A percentile compares a stretch with the other conserved stretches of the same genome.
Conservation (phyloP, 257 asterid genomes). For the Ajuga chamaepitys region DNA sequence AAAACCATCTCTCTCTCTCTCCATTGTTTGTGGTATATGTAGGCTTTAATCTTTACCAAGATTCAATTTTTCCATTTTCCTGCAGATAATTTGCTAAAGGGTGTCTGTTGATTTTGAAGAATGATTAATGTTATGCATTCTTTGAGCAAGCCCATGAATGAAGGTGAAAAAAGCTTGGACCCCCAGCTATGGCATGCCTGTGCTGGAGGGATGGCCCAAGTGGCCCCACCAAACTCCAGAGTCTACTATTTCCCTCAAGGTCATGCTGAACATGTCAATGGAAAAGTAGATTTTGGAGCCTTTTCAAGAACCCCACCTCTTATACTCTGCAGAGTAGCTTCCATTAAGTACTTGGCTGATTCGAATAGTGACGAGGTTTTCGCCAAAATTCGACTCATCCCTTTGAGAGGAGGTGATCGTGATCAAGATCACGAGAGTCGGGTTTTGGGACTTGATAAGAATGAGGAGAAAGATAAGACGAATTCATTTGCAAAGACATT, state of each 20-base stretch:
- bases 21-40: no score
- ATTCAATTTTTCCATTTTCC: background rate
- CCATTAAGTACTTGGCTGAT: conserved; percentile 61
- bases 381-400: conserved; percentile 48
- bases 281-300: conserved; percentile 34
- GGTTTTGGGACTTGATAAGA: conserved; percentile 29
- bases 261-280: conserved; percentile 61
- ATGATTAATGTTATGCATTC: conserved; percentile 67
- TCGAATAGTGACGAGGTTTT: conserved; percentile 67
- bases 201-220: conserved; percentile 83
- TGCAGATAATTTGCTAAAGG: conserved; percentile 15
- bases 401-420: conserved; percentile 26
- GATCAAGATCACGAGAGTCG: conserved; percentile 35
- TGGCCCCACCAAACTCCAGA: conserved; percentile 44
- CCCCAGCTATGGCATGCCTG: conserved; percentile 87
- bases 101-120: conserved; percentile 1
- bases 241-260: conserved; percentile 80
- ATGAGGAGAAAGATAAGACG: conserved; percentile 43
- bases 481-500: conserved; percentile 72
- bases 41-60: background rate
- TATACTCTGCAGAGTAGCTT: conserved; percentile 37
- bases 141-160: conserved; percentile 37
- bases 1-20: background rate
- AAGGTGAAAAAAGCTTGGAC: conserved; percentile 49
- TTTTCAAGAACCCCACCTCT: conserved; percentile 47